Conservation (phyloP, 352 stramenopile species). For the Phytopythium cucurbitacearum region DNA sequence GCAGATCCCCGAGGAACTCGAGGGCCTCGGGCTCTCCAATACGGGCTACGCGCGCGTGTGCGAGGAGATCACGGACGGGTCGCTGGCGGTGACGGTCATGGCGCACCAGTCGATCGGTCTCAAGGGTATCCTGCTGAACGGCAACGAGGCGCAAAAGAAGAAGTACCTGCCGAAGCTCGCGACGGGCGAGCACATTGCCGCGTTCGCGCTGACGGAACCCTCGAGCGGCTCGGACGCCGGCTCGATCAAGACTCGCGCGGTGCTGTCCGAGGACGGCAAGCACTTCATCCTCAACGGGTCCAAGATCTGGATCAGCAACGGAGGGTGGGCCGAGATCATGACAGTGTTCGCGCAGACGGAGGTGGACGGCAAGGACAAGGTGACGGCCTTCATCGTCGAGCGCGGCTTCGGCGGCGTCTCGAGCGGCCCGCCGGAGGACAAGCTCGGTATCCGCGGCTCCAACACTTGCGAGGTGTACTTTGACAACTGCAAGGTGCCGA, state of each 20-base stretch:
- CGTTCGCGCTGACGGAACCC: slow-evolving; percentile 89
- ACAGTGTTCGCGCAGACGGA: slow-evolving; percentile 96
- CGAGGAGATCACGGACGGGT: slow-evolving; percentile 80
- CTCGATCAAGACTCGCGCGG: slow-evolving; percentile 89
- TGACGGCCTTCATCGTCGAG: slow-evolving; percentile 98
- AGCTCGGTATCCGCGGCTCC: slow-evolving; percentile 96
- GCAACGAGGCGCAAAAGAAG: slow-evolving; percentile 76
- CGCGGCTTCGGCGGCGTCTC: slow-evolving; percentile 89
- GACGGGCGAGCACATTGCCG: slow-evolving; percentile 80
- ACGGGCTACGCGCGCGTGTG: slow-evolving; percentile 82
- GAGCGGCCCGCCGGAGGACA: slow-evolving; percentile 93
- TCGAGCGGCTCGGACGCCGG: slow-evolving; percentile 88
- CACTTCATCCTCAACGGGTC: slow-evolving; percentile 91
- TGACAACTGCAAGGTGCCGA: slow-evolving; percentile 93
- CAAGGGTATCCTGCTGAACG: slow-evolving; percentile 87
- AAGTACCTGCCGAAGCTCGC: slow-evolving; percentile 90
- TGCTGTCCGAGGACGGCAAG: slow-evolving; percentile 87
- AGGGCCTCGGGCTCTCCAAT: slow-evolving; percentile 78
- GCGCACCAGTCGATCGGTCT: slow-evolving; percentile 86
- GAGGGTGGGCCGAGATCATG: slow-evolving; percentile 94
- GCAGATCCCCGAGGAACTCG: slow-evolving; percentile 79
- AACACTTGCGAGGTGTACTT: slow-evolving; percentile 96
- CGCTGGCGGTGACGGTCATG: slow-evolving; percentile 82
- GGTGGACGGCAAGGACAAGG: slow-evolving; percentile 95
- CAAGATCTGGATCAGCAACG: slow-evolving; percentile 99